Base-by-base conservation (phyloP, 75 land plant genomes). In the Pinus albicaulis region DNA sequence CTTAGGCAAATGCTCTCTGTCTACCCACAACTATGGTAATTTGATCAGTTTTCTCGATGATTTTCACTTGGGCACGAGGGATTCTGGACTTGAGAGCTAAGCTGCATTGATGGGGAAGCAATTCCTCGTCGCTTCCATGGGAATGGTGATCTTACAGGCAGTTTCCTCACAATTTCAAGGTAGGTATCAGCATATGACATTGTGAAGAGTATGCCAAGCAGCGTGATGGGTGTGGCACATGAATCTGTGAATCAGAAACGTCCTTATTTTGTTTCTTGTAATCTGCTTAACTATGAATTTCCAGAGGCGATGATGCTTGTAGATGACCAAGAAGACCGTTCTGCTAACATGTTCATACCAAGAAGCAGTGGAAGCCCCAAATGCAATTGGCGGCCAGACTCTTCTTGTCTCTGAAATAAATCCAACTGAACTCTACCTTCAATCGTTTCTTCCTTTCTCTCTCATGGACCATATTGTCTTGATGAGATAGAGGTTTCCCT, bases 151-250 rank as follows among this genome's bases (percentile, higher is more conserved):
- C 17, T 75, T 69, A 80, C 92, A 90, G 62, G 78, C 53, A 56
- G 78, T 12, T 83, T 81, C 6, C 77, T 73, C 23, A 92, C 85
- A 7, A 62, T 59, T 7, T 80, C 89, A 26, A 90, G 62, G 25
- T 85, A 88, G 25, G 63, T 76, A 28, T 90, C 96, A 95, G 63
- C 88, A 93, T 55, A 95, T 84, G n/a, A 93, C 80, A 84, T 93
- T 96, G 89, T 96, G 99, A 24, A 96, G 82, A 12, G 90, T 91
- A 78, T 93, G 96, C 96, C 96, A 96, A 17, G 96, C 96, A 10
- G 94, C 82, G 55, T 91, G 80, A 75, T 96, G 99, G 3, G 96
- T 91, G 77, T 96, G 99, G 77, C 89, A 84, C 82, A 86, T 88
- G 82, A 93, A 93, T 1, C 91, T 96, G 15, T 89, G 90, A 2